These are phyloP conservation scores for Sugiyamaella neomexicana DNA, from an alignment of 1,139 yeast genomes.

Conservation along the genomic window DNA sequence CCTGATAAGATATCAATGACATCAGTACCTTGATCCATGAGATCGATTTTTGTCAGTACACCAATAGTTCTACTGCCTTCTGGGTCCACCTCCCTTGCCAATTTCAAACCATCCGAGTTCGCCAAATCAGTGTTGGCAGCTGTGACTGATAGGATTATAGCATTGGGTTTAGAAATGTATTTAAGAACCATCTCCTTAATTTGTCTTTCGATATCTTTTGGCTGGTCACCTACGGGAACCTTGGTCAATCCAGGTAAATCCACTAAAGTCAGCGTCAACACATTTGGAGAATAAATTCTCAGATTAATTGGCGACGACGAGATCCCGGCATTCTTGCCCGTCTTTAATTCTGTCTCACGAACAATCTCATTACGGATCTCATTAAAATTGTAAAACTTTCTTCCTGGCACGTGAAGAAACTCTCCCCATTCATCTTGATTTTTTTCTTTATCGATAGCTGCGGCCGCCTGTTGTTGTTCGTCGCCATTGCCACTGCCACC, in stretches of 20 bases:
- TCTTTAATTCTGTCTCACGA: conserved; percentile 88
- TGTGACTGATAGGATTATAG: conserved; percentile 90
- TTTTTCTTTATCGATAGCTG: conserved; percentile 51
- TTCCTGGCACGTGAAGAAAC: conserved; percentile 87
- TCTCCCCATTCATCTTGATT: conserved; percentile 98
- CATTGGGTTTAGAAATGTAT: conserved; percentile 93
- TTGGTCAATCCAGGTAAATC: conserved; percentile 98
- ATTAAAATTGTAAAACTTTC: conserved; percentile 84
- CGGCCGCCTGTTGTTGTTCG: too few relatives aligned
- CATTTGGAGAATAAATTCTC: conserved; percentile 94
- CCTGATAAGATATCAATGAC: conserved; percentile 96
- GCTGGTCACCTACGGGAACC: conserved; percentile 99
- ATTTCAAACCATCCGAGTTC: conserved; percentile 91
- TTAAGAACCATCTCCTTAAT: conserved; percentile 93
- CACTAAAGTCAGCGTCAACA: conserved; percentile 88
- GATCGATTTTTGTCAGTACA: conserved; percentile 92
- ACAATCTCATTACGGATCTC: conserved; percentile 91
- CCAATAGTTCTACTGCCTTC: conserved; percentile 97
- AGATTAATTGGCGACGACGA: conserved; percentile 90
- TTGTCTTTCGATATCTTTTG: conserved; percentile 93
- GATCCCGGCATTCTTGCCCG: conserved; percentile 91
- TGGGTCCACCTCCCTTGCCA: conserved; percentile 97
- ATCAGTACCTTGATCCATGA: conserved; percentile 99
- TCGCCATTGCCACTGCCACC: too few relatives aligned
- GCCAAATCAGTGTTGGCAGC: conserved; percentile 98